These are phyloP conservation scores for Sanghuangporus weigelae DNA, from an alignment of 1,284 basidiomycete genomes.

Conservation along the genomic window DNA sequence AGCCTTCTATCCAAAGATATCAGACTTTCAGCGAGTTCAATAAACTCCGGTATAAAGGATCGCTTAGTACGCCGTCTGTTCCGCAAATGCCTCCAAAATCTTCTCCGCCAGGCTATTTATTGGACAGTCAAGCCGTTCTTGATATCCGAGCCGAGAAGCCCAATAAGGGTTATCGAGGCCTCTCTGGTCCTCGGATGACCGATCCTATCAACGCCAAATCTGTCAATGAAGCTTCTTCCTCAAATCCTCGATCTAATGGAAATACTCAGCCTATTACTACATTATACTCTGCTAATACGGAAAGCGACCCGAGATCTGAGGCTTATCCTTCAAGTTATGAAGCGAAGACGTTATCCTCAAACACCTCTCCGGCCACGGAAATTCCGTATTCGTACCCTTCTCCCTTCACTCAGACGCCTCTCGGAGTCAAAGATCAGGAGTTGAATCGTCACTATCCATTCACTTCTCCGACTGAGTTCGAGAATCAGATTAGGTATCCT, in stretches of 20 bases:
- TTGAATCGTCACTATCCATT: not conserved
- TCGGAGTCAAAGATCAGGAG: too few relatives aligned
- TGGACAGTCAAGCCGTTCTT: not conserved
- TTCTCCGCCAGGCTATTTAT: not conserved
- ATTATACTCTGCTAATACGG: not conserved
- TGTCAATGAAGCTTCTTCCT: not conserved
- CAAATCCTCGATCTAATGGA: not conserved
- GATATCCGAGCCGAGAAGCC: not conserved
- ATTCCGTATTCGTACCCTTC: not conserved
- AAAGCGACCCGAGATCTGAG: not conserved
- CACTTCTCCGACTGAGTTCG: not conserved
- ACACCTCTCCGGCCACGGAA: not conserved
- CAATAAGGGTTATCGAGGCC: not conserved
- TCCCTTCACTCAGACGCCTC: not conserved
- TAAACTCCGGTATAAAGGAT: not conserved
- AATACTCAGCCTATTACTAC: not conserved
- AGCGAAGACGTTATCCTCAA: not conserved
- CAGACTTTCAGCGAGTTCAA: conserved; percentile 1
- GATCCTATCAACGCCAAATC: not conserved
- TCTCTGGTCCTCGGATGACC: not conserved
- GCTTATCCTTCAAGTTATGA: too few relatives aligned
- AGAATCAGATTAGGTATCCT: not conserved
- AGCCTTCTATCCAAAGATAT: not conserved
- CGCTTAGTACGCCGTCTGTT: not conserved
- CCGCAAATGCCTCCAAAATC: not conserved